phyloP scores from a whole-genome alignment of 2,329 filamentous ascomycete genomes.

The Scedosporium minutisporum region DNA sequence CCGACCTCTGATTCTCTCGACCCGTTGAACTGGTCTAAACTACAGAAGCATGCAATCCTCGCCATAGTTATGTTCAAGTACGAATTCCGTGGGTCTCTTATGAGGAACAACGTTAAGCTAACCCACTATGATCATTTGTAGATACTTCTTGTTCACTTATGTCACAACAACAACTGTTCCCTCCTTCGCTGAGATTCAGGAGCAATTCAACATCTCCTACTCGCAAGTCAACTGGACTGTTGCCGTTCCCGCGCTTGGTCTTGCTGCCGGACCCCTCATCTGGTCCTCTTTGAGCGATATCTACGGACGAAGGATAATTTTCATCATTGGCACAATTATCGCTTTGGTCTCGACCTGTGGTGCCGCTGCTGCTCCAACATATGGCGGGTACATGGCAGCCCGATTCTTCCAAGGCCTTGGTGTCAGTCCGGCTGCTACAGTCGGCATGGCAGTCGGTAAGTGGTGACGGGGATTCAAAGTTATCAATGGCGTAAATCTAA shows the following conservation, averaged over 20 bases:
- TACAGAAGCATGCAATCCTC: constrained; percentile 38
- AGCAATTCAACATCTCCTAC: constrained; percentile 1
- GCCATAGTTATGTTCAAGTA: constrained; percentile 44
- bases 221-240: constrained; percentile 29
- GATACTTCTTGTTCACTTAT: constrained; percentile 50
- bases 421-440: constrained; percentile 41
- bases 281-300: constrained; percentile 60
- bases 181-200: constrained; percentile 29
- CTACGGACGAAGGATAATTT: constrained; percentile 50
- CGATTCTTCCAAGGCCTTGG: constrained; percentile 50
- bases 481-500: neutral
- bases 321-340: constrained; percentile 33
- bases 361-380: constrained; percentile 24
- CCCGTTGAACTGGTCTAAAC: constrained; percentile 41
- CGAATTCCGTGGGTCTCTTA: constrained; percentile 9
- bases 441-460: constrained; percentile 38
- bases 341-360: constrained; percentile 23
- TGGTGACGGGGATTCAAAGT: neutral
- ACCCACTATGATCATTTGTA: constrained; percentile 11
- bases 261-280: constrained; percentile 50
- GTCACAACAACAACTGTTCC: constrained; percentile 47
- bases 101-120: neutral
- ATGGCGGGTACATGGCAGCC: constrained; percentile 45
- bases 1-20: constrained; percentile 33
- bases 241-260: constrained; percentile 56